Evolutionary conservation across 192 early-diverging fungal genomes (phyloP), one percentile per base, ranked within the genome.

Genomic region (Coemansia sp.): DNA sequence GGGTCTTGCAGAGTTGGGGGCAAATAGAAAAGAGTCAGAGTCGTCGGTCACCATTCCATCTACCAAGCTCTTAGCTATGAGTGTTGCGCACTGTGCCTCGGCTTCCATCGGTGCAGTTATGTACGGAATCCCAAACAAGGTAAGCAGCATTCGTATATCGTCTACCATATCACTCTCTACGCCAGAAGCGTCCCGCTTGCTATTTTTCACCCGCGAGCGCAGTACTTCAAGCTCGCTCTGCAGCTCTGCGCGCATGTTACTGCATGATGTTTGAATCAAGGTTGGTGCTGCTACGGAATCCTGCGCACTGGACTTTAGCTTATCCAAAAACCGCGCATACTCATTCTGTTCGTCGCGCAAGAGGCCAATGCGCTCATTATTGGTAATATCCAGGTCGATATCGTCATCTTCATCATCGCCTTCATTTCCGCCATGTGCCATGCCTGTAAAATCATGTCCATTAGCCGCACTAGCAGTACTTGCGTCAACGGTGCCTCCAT

Each of bases 1-100:
- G 25, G 35, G 20, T 2, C 85, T 78, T 6, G 72, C 51, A 2
- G 84, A 85, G 16, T n/a, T 34, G 20, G 55, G 30, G 10, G 96
- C 95, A 86, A 99, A 98, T 30, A 99, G 74, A 70, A 98, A 97
- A 7, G 95, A 93, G 70, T 99, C 97, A 16, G 92, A 94, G 61
- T 98, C 97, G 67, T 99, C 97, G 0, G 96, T 97, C 37, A 98
- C 85, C 56, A 98, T 95, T 0, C 95, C 97, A 64, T 99, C 94
- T 0, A 97, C 94, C 20, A 97, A 79, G 3, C 71, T 64, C 2
- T 75, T 67, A 2, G 76, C 31, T 6, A 86, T 66, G 33, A 93
- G 71, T 34, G 83, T 68, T 4, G 97, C 97, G 61, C 97, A 99
- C 79, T 99, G 96, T 7, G 94, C 92, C 72, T 99, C 97, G 5